These are phyloP conservation scores for Parascedosporium putredinis DNA, from an alignment of 2,329 filamentous ascomycete genomes.

Conservation along the genomic window DNA sequence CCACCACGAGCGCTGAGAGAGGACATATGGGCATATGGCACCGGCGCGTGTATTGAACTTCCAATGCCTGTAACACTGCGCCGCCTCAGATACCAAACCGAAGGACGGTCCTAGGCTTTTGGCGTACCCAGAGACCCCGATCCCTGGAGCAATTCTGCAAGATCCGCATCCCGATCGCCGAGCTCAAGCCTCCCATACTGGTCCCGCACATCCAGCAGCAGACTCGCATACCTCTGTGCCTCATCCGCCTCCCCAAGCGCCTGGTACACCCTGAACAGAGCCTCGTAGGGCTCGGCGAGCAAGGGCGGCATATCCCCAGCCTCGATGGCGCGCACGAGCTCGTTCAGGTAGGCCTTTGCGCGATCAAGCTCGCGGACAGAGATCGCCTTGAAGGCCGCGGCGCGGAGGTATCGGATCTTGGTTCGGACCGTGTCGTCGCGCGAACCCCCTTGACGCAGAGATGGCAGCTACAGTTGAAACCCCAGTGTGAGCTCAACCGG, in stretches of 20 bases:
- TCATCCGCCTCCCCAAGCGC: constrained; percentile 1
- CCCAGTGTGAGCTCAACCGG: constrained; percentile 2
- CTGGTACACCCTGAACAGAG: background rate
- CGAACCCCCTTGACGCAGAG: constrained; percentile 3
- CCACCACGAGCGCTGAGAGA: no score
- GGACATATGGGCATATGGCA: no score
- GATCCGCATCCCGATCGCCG: background rate
- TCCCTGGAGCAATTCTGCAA: background rate
- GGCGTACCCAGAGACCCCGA: background rate
- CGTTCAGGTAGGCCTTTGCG: background rate
- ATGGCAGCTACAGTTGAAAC: constrained; percentile 8
- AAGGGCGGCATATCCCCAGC: constrained; percentile 4
- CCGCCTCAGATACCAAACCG: no score
- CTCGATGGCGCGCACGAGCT: background rate
- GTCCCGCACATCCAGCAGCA: constrained; percentile 2
- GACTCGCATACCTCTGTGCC: background rate
- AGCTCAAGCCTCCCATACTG: constrained; percentile 4
- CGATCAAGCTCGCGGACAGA: background rate
- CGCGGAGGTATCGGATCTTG: background rate
- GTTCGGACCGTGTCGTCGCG: constrained; percentile 2
- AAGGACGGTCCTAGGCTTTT: background rate
- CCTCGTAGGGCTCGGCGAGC: constrained; percentile 3
- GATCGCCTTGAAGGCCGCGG: background rate
- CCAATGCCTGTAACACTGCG: no score
- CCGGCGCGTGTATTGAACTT: no score